Conservation (phyloP, 2,329 filamentous ascomycete genomes). For the Thelonectria discophora region DNA sequence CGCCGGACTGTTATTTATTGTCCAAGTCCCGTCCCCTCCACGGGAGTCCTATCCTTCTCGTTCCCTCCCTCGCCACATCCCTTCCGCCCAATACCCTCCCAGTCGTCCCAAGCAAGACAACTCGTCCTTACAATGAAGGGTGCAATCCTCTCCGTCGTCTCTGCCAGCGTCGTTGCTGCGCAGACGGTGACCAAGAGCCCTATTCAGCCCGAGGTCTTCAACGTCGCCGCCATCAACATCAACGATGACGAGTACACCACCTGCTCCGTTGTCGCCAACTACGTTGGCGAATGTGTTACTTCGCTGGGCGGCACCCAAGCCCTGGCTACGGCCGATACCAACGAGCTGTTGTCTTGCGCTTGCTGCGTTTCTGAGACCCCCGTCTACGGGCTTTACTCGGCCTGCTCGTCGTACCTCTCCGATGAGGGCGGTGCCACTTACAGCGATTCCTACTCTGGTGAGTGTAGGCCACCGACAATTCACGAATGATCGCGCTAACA, state of each 20-base stretch:
- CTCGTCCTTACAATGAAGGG: constrained; percentile 38
- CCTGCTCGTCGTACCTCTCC: constrained; percentile 43
- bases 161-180: constrained; percentile 40
- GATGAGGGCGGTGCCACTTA: constrained; percentile 34
- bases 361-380: constrained; percentile 39
- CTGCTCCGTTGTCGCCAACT: constrained; percentile 35
- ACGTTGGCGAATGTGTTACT: constrained; percentile 37
- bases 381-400: constrained; percentile 41
- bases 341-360: constrained; percentile 40
- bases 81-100: constrained; percentile 11
- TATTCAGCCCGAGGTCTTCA: constrained; percentile 31
- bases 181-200: constrained; percentile 32
- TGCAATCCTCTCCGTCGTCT: constrained; percentile 28
- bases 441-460: constrained; percentile 40
- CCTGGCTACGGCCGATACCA: constrained; percentile 36
- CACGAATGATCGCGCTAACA: constrained; percentile 21
- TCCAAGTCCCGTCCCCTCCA: constrained; percentile 13
- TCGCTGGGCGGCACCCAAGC: constrained; percentile 37
- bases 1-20: constrained; percentile 16
- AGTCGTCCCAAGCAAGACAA: constrained; percentile 1
- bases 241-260: constrained; percentile 38
- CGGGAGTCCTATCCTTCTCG: constrained; percentile 1
- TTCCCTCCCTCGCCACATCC: constrained; percentile 3
- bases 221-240: constrained; percentile 39
- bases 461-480: background rate